A percentile compares a stretch with the other conserved stretches of the same genome.
Evolutionary conservation across 768 basidiomycete species (phyloP).

Genomic region (Bullera alba): DNA sequence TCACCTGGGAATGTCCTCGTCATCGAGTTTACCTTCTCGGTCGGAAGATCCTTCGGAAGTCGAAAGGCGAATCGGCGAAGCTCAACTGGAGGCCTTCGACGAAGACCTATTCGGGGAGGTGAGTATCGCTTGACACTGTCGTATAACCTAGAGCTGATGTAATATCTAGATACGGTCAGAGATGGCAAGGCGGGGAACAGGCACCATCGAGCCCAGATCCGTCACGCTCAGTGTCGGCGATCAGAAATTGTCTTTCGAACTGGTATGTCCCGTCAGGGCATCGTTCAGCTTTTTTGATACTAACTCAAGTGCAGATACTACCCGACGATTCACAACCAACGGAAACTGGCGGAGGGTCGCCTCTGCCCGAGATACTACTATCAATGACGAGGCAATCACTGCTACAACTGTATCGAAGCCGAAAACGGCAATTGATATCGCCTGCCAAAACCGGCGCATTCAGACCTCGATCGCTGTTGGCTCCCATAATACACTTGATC

Average conservation of each 20-base stretch:
- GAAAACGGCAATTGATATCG: constrained; percentile 17
- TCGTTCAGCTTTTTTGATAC: too few species aligned
- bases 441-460: background rate
- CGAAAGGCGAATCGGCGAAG: constrained; percentile 17
- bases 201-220: constrained; percentile 5
- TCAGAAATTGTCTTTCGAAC: constrained; percentile 15
- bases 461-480: constrained; percentile 9
- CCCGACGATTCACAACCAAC: background rate
- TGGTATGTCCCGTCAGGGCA: constrained; percentile 10
- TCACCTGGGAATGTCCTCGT: background rate
- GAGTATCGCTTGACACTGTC: background rate
- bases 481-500: constrained; percentile 23
- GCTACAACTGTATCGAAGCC: constrained; percentile 18
- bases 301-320: constrained; percentile 5
- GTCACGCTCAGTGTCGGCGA: constrained; percentile 10
- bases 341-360: constrained; percentile 1
- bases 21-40: background rate
- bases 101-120: constrained; percentile 38
- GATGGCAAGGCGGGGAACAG: constrained; percentile 2
- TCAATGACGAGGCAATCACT: constrained; percentile 14
- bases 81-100: constrained; percentile 35
- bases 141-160: background rate
- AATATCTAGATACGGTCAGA: constrained; percentile 19
- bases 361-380: constrained; percentile 24
- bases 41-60: constrained; percentile 4